These are phyloP conservation scores for Psilocybe tampanensis DNA, from an alignment of 768 basidiomycete genomes.

Conservation along the genomic window DNA sequence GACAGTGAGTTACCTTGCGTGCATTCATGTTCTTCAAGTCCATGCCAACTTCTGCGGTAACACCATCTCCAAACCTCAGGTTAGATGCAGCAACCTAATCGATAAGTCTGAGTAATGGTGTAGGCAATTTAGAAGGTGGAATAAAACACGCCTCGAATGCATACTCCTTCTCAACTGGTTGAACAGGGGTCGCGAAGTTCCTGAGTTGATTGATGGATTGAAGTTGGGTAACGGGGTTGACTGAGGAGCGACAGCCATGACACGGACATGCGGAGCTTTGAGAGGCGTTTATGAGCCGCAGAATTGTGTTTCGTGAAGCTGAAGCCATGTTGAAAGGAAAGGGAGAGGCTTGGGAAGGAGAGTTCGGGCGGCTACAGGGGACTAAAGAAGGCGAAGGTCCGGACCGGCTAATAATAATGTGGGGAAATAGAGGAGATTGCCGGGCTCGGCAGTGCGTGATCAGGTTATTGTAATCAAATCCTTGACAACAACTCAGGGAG, in stretches of 20 bases:
- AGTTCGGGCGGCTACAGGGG: not conserved
- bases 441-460: not conserved
- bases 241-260: constrained; percentile 60
- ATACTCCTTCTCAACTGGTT: constrained; percentile 79
- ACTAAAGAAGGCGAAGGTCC: constrained; percentile 4
- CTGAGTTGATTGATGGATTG: constrained; percentile 64
- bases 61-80: constrained; percentile 87
- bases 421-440: constrained; percentile 4
- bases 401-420: constrained; percentile 12
- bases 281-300: constrained; percentile 74
- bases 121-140: not conserved
- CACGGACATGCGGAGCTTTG: constrained; percentile 81
- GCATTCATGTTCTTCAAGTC: constrained; percentile 94
- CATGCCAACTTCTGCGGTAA: constrained; percentile 90
- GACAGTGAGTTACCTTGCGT: constrained; percentile 56
- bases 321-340: constrained; percentile 38
- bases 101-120: not conserved
- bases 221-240: constrained; percentile 42
- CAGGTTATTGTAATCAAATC: not conserved
- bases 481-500: not conserved
- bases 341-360: constrained; percentile 15
- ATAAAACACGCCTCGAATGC: constrained; percentile 73
- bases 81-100: constrained; percentile 82
- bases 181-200: constrained; percentile 77
- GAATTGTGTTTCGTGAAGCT: constrained; percentile 59